A percentile compares a stretch with the other conserved stretches of the same genome.
These are phyloP conservation scores for Cicer bijugum DNA, from an alignment of 306 rosid genomes.

Conservation along the genomic window DNA sequence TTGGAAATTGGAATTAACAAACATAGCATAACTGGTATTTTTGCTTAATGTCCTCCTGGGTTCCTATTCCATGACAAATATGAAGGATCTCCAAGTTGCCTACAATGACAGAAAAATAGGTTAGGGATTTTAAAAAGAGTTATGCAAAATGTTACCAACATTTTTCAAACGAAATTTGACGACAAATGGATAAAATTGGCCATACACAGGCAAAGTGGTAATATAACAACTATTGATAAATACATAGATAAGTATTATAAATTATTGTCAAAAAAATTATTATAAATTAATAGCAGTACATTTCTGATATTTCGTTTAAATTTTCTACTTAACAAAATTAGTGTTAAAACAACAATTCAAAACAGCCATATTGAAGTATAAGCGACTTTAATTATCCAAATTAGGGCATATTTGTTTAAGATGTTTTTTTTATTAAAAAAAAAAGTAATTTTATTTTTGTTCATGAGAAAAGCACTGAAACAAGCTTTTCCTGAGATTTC, in stretches of 20 bases:
- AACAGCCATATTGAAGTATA: background rate
- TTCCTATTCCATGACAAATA: slow-evolving; percentile 93
- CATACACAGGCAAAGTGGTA: no score
- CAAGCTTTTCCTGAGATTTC: background rate
- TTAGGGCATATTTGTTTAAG: background rate
- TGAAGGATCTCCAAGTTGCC: slow-evolving; percentile 96
- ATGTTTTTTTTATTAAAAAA: background rate
- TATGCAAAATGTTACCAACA: no score
- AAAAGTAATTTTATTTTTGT: background rate
- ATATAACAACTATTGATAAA: no score
- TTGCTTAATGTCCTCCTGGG: slow-evolving; percentile 69
- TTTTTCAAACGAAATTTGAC: no score
- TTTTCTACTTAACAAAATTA: no score
- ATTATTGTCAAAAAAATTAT: no score
- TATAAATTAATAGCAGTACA: no score
- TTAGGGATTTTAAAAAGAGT: background rate
- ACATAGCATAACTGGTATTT: slow-evolving; percentile 8
- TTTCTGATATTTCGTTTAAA: no score
- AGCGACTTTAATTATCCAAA: background rate
- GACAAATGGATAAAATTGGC: no score
- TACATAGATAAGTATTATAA: no score
- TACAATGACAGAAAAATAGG: slow-evolving; percentile 45
- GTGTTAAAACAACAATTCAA: background rate
- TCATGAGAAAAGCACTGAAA: background rate
- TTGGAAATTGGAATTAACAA: slow-evolving; percentile 7